Evolutionary conservation across 2,329 filamentous ascomycete genomes (phyloP).

Genomic region (Claviceps sp.): DNA sequence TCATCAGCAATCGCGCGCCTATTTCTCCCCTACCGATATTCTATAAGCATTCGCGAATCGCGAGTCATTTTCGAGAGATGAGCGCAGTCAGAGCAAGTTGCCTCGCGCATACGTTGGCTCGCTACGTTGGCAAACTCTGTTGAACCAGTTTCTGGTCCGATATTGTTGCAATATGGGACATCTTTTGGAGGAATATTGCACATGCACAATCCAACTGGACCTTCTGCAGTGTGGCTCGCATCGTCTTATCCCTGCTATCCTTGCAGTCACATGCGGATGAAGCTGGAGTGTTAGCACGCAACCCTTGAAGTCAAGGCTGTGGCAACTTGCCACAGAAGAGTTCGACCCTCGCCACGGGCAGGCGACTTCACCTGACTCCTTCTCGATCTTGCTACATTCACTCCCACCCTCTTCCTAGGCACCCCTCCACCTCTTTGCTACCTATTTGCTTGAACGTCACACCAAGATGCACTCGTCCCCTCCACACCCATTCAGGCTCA

Average conservation of each 20-base stretch:
- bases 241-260: neutral
- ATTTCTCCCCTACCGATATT: neutral
- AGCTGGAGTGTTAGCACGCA: neutral
- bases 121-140: neutral
- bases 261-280: neutral
- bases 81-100: no score
- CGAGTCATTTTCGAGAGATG: neutral
- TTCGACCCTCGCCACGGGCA: neutral
- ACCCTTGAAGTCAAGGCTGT: neutral
- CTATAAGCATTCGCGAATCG: neutral
- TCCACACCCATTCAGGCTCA: neutral
- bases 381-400: neutral
- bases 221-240: constrained; percentile 3
- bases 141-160: neutral
- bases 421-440: constrained; percentile 1
- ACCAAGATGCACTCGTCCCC: neutral
- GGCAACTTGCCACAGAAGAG: neutral
- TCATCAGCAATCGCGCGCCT: neutral
- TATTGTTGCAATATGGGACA: no score
- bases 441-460: neutral
- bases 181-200: neutral
- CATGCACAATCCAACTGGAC: neutral
- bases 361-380: neutral
- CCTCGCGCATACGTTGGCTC: no score
- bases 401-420: neutral